A percentile compares a stretch with the other conserved stretches of the same genome.
phyloP scores from a whole-genome alignment of 2,329 filamentous ascomycete genomes.

The Periconia sp. region DNA sequence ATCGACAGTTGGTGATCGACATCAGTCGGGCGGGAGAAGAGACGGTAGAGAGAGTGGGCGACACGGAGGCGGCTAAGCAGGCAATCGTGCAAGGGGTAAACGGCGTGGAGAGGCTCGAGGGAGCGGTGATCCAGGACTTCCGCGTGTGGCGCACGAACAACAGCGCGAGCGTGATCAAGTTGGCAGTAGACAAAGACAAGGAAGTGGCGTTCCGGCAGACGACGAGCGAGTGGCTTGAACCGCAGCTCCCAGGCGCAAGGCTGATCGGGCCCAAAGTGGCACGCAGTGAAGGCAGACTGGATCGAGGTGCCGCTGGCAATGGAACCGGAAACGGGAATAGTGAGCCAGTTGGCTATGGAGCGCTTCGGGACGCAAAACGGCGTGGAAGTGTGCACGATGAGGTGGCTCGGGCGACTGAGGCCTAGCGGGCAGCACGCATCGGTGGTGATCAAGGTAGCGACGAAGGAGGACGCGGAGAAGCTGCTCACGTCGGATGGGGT shows the following conservation, averaged over 20 bases:
- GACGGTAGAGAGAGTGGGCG: constrained; percentile 6
- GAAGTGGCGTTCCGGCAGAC: constrained; percentile 15
- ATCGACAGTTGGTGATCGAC: constrained; percentile 11
- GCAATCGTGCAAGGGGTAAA: constrained; percentile 11
- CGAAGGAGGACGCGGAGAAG: constrained; percentile 13
- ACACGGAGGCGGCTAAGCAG: constrained; percentile 7
- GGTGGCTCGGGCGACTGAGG: constrained; percentile 7
- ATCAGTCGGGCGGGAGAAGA: constrained; percentile 5
- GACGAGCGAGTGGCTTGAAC: constrained; percentile 15
- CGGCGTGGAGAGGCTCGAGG: constrained; percentile 9
- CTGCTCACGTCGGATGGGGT: constrained; percentile 10
- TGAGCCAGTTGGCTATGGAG: constrained; percentile 11
- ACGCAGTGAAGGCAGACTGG: constrained; percentile 14
- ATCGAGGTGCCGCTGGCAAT: constrained; percentile 14
- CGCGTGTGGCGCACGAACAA: constrained; percentile 4
- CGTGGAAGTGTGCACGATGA: constrained; percentile 10
- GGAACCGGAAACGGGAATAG: constrained; percentile 10
- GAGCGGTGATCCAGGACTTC: constrained; percentile 4
- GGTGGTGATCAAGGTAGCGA: constrained; percentile 13
- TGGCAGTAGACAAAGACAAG: constrained; percentile 14
- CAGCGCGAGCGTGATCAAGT: constrained; percentile 15
- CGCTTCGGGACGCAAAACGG: constrained; percentile 9
- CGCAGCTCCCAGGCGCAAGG: constrained; percentile 10
- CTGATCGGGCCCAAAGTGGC: constrained; percentile 15
- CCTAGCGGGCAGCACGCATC: constrained; percentile 10